Evolutionary conservation across 2,329 filamentous ascomycete genomes (phyloP), one percentile per base, ranked within the genome.

Genomic region (Fusarium nelsonii): DNA sequence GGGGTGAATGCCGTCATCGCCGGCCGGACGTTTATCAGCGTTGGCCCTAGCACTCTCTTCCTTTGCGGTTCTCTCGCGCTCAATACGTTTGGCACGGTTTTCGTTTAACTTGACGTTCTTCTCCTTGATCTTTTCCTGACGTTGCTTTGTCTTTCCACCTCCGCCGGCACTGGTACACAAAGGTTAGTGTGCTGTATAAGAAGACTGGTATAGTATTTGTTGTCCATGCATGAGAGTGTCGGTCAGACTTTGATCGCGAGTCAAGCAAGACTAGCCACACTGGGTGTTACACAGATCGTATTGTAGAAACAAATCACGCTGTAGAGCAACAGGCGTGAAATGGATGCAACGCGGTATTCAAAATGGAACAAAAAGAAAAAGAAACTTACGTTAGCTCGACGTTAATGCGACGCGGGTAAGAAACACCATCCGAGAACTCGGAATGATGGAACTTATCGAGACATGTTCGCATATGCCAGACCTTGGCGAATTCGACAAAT

Each of bases 381-480:
- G 23, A 33, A 37, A 86, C 90, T 80, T 80, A 93, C 87, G 94
- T 97, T 71, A 98, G 81, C 81, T 97, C 95, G 28, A 97, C 92
- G 77, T 97, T 97, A 75, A 98, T 97, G 80, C 90, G 92, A 73
- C 95, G 85, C 52, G 89, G 82, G 16, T 82, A 78, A 41, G 81
- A 83, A 16, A 80, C 65, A 68, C 84, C 82, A 79, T 90, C 84
- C 77, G 84, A 80, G 77, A 97, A 97, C 68, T 86, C 85, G 63
- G 89, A 91, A 81, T 97, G 94, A 81, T 98, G 94, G 81, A 95
- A 95, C 69, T 93, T 89, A 80, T 94, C 92, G 64, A 98, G 85
- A 76, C 93, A 97, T 33, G 93, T 96, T 84, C 97, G 92, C 93
- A 97, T 97, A 77, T 91, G 89, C 80, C 94, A 92, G 81, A 90